phyloP scores from a whole-genome alignment of 176 grass and related monocot genomes.

The Eremochloa ophiuroides region DNA sequence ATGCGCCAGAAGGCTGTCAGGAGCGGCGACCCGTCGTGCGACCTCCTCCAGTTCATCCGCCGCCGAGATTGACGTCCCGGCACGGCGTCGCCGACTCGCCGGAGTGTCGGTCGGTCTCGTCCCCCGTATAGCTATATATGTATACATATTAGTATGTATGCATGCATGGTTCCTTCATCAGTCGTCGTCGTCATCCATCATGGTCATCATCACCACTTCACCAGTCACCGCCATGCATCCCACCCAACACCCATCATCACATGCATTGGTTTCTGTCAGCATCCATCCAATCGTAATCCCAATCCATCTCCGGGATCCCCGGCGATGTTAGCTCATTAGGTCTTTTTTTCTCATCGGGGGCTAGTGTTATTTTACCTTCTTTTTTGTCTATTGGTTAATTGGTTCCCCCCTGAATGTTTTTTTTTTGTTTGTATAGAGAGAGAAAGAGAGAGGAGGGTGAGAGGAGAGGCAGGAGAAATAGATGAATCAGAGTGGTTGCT shows the following conservation, averaged over 20 bases:
- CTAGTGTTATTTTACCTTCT: conserved; percentile 39
- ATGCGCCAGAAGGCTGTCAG: conserved; percentile 62
- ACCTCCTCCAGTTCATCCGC: conserved; percentile 80
- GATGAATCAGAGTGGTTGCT: conserved; percentile 59
- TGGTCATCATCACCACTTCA: conserved; percentile 25
- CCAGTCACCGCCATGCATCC: conserved; percentile 23
- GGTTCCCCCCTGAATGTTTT: conserved; percentile 59
- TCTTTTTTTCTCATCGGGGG: conserved; percentile 42
- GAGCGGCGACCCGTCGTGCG: conserved; percentile 32
- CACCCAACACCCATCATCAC: conserved; percentile 29
- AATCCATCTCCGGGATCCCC: conserved; percentile 15
- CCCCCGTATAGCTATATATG: conserved; percentile 53
- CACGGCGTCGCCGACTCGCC: neutral
- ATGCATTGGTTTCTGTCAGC: conserved; percentile 53
- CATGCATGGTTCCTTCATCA: conserved; percentile 65
- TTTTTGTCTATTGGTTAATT: conserved; percentile 82
- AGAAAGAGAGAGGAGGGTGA: conserved; percentile 30
- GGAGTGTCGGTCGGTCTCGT: conserved; percentile 29
- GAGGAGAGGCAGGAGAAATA: conserved; percentile 57
- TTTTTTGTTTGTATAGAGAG: conserved; percentile 86
- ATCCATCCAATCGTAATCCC: conserved; percentile 28
- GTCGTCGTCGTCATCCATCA: conserved; percentile 36
- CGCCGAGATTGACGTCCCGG: conserved; percentile 50
- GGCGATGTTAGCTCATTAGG: conserved; percentile 41
- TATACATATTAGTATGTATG: conserved; percentile 75